Conservation (phyloP, 495 filamentous ascomycete species). For the Baudoinia panamericana region DNA sequence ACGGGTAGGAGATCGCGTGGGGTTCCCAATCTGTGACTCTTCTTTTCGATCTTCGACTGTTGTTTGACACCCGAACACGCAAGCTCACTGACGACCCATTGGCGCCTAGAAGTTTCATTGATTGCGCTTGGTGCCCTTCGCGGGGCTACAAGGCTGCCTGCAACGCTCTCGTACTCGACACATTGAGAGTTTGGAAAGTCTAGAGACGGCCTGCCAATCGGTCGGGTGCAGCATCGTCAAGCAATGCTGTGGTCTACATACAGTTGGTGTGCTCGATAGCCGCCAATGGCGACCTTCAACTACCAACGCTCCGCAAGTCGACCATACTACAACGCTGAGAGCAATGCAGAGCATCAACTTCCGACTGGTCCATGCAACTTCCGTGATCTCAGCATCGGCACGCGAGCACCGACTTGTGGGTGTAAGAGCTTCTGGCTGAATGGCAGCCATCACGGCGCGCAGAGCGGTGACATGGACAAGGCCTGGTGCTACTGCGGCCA, state of each 20-base stretch:
- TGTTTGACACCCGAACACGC: too few species aligned
- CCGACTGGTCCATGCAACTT: constrained; percentile 48
- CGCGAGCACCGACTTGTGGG: constrained; percentile 41
- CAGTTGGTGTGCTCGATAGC: constrained; percentile 16
- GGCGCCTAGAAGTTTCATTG: too few species aligned
- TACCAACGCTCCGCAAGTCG: constrained; percentile 4
- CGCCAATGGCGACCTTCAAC: constrained; percentile 22
- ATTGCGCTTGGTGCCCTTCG: too few species aligned
- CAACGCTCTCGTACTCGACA: too few species aligned
- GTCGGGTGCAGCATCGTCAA: too few species aligned
- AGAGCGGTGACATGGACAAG: constrained; percentile 27
- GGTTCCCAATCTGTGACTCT: too few species aligned
- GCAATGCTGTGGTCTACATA: constrained; percentile 14
- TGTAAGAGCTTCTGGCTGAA: constrained; percentile 54
- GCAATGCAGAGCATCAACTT: constrained; percentile 6
- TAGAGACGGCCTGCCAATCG: too few species aligned
- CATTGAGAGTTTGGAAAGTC: too few species aligned
- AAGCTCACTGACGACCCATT: too few species aligned
- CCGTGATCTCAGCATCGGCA: constrained; percentile 38
- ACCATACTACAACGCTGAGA: constrained; percentile 4
- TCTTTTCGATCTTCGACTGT: too few species aligned
- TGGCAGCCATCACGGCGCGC: constrained; percentile 23
- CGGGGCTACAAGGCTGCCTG: too few species aligned
- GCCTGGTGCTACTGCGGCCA: constrained; percentile 56
- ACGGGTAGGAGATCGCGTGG: too few species aligned